phyloP scores from a whole-genome alignment of 1,139 yeast species.

The Nakaseomyces kungkrabaensis region DNA sequence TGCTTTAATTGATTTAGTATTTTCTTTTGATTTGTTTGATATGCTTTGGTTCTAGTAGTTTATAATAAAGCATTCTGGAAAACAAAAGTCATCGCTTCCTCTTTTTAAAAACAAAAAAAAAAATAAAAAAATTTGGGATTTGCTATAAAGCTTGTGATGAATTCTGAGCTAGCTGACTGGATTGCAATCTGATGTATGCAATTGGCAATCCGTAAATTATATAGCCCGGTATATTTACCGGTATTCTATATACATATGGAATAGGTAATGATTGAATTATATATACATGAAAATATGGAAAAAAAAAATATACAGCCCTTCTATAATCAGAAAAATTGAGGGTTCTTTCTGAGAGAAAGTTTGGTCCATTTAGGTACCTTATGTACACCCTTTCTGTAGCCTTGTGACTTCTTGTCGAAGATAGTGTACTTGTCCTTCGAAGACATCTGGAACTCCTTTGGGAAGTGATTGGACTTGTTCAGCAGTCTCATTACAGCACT shows the following conservation, averaged over 20 bases:
- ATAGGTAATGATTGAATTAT: not conserved
- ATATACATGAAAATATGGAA: not conserved
- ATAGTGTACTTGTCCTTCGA: conserved; percentile 81
- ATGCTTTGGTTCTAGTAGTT: too few species aligned
- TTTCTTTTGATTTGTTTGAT: not conserved
- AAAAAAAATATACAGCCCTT: not conserved
- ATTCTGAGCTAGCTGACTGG: too few species aligned
- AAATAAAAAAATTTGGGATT: too few species aligned
- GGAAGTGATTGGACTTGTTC: conserved; percentile 38
- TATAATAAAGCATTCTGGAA: too few species aligned
- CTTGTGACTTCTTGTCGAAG: conserved; percentile 61
- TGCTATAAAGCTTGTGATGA: too few species aligned
- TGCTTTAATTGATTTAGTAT: not conserved
- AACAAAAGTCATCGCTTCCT: too few species aligned
- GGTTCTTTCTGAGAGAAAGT: conserved; percentile 69
- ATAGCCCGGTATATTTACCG: too few species aligned
- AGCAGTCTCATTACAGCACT: conserved; percentile 19
- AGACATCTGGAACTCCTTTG: conserved; percentile 72
- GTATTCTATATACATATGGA: too few species aligned
- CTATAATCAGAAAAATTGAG: conserved; percentile 48
- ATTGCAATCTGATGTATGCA: too few species aligned
- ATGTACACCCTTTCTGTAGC: conserved; percentile 84
- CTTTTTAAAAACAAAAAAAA: too few species aligned
- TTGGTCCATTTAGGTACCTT: conserved; percentile 87
- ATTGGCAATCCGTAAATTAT: too few species aligned